Evolutionary conservation across 164 flowering plant genomes (phyloP).

Genomic region (Dillenia turbinata): DNA sequence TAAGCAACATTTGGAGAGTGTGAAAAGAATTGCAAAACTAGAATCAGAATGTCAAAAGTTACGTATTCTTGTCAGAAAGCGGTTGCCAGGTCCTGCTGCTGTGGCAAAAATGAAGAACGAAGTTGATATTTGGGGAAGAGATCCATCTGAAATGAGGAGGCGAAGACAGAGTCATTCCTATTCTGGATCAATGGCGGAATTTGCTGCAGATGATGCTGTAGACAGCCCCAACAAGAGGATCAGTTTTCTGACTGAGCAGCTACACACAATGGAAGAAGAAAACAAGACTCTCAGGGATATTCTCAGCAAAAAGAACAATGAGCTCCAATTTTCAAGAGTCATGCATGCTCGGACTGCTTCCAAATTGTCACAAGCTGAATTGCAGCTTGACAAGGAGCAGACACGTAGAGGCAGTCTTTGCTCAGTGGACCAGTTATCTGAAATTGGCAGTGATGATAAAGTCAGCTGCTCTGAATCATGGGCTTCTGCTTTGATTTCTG

Average conservation of each 20-base stretch:
- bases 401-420: slow-evolving; percentile 19
- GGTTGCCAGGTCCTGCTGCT: slow-evolving; percentile 58
- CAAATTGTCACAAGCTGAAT: slow-evolving; percentile 36
- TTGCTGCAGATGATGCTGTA: slow-evolving; percentile 9
- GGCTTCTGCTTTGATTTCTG: slow-evolving; percentile 48
- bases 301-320: slow-evolving; percentile 38
- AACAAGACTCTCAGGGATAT: slow-evolving; percentile 55
- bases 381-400: slow-evolving; percentile 33
- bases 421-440: slow-evolving; percentile 25
- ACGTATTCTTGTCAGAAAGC: slow-evolving; percentile 44
- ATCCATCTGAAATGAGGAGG: slow-evolving; percentile 34
- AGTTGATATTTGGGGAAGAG: slow-evolving; percentile 38
- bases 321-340: slow-evolving; percentile 35
- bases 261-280: slow-evolving; percentile 60
- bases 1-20: slow-evolving; percentile 52
- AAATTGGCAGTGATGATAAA: slow-evolving; percentile 32
- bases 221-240: slow-evolving; percentile 33
- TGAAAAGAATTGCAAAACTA: slow-evolving; percentile 58
- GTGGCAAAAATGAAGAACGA: slow-evolving; percentile 50
- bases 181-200: slow-evolving; percentile 25
- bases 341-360: slow-evolving; percentile 32
- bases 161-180: slow-evolving; percentile 30
- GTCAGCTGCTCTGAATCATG: slow-evolving; percentile 49
- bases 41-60: slow-evolving; percentile 87
- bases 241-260: slow-evolving; percentile 37